Conservation (phyloP, 2,329 filamentous ascomycete genomes). For the Colletotrichum aenigma region DNA sequence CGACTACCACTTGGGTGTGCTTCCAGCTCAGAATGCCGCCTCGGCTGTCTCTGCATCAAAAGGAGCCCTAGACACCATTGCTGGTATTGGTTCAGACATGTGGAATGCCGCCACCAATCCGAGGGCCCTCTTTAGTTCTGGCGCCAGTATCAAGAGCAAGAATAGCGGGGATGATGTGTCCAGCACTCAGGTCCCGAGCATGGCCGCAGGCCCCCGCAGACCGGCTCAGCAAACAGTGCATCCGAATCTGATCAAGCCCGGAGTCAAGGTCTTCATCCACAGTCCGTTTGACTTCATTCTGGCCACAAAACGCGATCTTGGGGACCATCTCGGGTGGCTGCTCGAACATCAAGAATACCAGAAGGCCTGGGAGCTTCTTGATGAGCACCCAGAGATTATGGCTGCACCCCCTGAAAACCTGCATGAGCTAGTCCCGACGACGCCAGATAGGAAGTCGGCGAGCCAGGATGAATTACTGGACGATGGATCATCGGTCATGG, state of each 20-base stretch:
- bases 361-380: conserved; percentile 86
- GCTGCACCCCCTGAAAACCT: conserved; percentile 42
- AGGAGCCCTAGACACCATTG: conserved; percentile 78
- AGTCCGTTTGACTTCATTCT: conserved; percentile 97
- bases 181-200: conserved; percentile 47
- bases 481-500: conserved; percentile 66
- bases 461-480: conserved; percentile 73
- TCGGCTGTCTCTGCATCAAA: conserved; percentile 67
- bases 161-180: conserved; percentile 66
- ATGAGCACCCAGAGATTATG: conserved; percentile 82
- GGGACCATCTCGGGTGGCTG: conserved; percentile 87
- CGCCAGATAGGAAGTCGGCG: conserved; percentile 43
- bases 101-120: conserved; percentile 93
- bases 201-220: conserved; percentile 34
- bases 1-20: conserved; percentile 88
- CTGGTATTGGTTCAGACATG: conserved; percentile 74
- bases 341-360: conserved; percentile 81
- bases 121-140: conserved; percentile 84
- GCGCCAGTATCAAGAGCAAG: conserved; percentile 73
- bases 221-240: conserved; percentile 39
- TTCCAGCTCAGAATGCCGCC: conserved; percentile 75
- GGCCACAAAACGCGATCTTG: conserved; percentile 83
- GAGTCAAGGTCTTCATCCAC: conserved; percentile 85
- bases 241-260: conserved; percentile 58
- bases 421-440: conserved; percentile 42